Percentiles rank a stretch among this genome's conserved stretches.
Conservation (phyloP, 805 yeast species). For the Candida maris region DNA sequence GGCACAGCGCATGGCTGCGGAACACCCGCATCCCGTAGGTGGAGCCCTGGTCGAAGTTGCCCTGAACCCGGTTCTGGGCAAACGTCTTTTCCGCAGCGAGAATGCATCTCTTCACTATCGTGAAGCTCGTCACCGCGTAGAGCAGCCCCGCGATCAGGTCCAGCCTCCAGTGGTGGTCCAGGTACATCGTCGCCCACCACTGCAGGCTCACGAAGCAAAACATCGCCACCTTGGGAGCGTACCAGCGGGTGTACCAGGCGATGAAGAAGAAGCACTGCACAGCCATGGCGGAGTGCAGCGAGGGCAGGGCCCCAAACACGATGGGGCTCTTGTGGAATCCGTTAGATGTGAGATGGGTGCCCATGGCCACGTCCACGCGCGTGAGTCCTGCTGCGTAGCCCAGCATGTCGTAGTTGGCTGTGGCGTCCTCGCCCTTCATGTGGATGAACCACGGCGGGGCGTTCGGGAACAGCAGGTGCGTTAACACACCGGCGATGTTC, state of each 20-base stretch:
- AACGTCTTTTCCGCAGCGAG: conserved; percentile 36
- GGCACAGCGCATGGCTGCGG: conserved; percentile 41
- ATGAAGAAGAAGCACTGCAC: conserved; percentile 44
- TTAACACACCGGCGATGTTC: conserved; percentile 55
- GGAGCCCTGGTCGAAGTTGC: conserved; percentile 37
- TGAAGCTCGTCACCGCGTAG: conserved; percentile 46
- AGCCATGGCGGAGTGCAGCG: conserved; percentile 66
- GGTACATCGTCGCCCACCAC: conserved; percentile 74
- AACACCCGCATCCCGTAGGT: conserved; percentile 69
- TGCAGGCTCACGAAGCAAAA: conserved; percentile 48
- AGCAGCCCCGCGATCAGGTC: conserved; percentile 55
- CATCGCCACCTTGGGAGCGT: conserved; percentile 33
- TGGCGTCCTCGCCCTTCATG: conserved; percentile 52
- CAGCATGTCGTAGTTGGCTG: conserved; percentile 56
- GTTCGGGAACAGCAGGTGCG: conserved; percentile 62
- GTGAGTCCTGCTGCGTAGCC: conserved; percentile 72
- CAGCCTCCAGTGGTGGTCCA: conserved; percentile 69
- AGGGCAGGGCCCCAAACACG: conserved; percentile 76
- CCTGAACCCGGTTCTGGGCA: conserved; percentile 36
- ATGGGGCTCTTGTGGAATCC: conserved; percentile 68
- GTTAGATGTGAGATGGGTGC: conserved; percentile 54
- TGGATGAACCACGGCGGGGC: conserved; percentile 76
- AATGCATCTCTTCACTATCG: conserved; percentile 35
- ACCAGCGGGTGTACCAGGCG: conserved; percentile 38
- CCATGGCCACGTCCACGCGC: conserved; percentile 59